A percentile compares a stretch with the other conserved stretches of the same genome.
These are phyloP conservation scores for Trichosanthes truncata DNA, from an alignment of 306 rosid species.

Conservation along the genomic window DNA sequence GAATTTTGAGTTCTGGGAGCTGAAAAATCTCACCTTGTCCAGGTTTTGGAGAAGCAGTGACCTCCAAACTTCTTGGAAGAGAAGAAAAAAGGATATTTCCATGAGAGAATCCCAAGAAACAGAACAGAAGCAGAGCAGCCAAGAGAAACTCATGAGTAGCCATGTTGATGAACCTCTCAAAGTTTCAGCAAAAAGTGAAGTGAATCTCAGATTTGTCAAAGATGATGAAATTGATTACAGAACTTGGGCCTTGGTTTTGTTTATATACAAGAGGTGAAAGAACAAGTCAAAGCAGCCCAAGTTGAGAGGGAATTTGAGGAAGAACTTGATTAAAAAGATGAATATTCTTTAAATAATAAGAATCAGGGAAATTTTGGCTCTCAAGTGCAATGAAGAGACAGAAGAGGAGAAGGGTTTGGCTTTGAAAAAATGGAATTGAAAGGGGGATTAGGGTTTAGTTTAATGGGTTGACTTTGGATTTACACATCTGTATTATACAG, in stretches of 20 bases:
- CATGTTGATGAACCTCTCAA: constrained; percentile 23
- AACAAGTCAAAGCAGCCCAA: neutral
- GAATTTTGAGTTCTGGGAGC: neutral
- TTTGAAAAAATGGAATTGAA: neutral
- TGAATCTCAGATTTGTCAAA: neutral
- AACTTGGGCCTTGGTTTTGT: neutral
- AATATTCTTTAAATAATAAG: neutral
- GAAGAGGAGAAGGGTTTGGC: neutral
- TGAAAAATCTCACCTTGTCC: constrained; percentile 41
- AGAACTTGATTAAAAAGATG: neutral
- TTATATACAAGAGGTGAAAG: neutral
- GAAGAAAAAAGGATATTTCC: constrained; percentile 45
- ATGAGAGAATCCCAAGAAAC: constrained; percentile 35
- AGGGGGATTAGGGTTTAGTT: neutral
- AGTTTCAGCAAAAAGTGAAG: neutral
- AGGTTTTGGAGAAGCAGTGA: constrained; percentile 53
- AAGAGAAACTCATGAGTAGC: constrained; percentile 36
- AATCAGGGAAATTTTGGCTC: constrained; percentile 12
- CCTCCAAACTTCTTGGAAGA: constrained; percentile 37
- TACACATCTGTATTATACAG: neutral
- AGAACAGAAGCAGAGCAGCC: constrained; percentile 38
- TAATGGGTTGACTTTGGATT: constrained; percentile 8
- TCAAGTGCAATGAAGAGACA: constrained; percentile 18
- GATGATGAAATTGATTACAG: neutral
- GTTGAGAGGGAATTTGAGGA: neutral